A percentile compares a stretch with the other conserved stretches of the same genome.
phyloP scores from a whole-genome alignment of 495 filamentous ascomycete genomes.

The Pyrenopolyporus hunteri region DNA sequence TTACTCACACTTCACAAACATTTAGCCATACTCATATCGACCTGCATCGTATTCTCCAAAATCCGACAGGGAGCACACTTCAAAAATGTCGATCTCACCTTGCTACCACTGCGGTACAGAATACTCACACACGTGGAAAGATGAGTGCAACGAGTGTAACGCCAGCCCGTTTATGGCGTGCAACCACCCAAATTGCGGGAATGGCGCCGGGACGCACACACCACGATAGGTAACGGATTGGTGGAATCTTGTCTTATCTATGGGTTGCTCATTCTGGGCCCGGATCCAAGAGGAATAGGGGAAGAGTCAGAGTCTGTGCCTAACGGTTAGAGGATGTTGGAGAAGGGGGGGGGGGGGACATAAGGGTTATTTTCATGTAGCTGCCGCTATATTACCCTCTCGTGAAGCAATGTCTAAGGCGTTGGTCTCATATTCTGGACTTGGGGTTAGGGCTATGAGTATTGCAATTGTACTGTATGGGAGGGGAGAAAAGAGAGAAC shows the following conservation, averaged over 20 bases:
- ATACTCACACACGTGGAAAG: slow-evolving; percentile 2
- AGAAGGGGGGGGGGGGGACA: no score
- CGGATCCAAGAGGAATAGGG: no score
- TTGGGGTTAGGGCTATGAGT: no score
- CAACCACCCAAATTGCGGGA: background rate
- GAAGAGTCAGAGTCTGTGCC: no score
- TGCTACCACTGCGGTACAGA: background rate
- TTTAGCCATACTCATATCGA: background rate
- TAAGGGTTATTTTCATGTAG: no score
- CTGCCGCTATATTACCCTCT: no score
- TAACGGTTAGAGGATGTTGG: no score
- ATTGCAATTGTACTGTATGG: no score
- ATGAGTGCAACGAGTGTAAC: background rate
- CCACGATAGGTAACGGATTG: background rate
- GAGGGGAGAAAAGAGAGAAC: no score
- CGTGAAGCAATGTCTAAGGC: no score
- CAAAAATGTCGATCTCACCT: background rate
- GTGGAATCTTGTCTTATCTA: background rate
- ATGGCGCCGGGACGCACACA: background rate
- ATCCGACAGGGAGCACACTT: background rate
- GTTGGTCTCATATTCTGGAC: no score
- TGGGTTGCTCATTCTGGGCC: no score
- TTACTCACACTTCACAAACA: background rate
- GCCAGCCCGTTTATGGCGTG: background rate
- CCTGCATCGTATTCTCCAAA: background rate